Conservation (phyloP, 2,329 filamentous ascomycete genomes). For the Colletotrichum brevisporum region DNA sequence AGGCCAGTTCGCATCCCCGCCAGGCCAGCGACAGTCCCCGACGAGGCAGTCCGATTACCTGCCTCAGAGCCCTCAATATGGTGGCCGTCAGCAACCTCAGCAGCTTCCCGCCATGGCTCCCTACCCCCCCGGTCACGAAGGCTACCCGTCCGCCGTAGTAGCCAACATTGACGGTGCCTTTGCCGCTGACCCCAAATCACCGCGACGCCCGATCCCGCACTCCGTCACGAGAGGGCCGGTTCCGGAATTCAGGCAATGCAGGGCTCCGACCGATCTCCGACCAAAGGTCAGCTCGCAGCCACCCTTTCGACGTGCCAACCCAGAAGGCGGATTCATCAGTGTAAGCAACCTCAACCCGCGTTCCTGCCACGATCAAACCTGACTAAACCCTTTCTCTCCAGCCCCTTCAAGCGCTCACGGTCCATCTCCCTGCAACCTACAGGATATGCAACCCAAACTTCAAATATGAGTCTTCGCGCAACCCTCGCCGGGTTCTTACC, state of each 20-base stretch:
- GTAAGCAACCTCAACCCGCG: slow-evolving; percentile 64
- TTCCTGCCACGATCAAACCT: not conserved
- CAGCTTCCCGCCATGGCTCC: slow-evolving; percentile 82
- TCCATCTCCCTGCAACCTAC: slow-evolving; percentile 94
- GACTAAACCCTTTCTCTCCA: slow-evolving; percentile 56
- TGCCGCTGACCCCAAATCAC: slow-evolving; percentile 68
- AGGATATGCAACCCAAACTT: slow-evolving; percentile 98
- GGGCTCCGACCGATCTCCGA: slow-evolving; percentile 79
- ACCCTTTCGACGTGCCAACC: slow-evolving; percentile 91
- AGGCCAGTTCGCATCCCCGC: slow-evolving; percentile 65
- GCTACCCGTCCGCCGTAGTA: slow-evolving; percentile 81
- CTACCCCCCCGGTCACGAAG: slow-evolving; percentile 77
- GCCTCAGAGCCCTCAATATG: slow-evolving; percentile 71
- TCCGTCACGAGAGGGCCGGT: slow-evolving; percentile 75
- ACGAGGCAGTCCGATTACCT: slow-evolving; percentile 76
- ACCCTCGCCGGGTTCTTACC: slow-evolving; percentile 93
- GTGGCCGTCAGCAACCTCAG: slow-evolving; percentile 64
- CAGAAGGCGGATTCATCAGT: slow-evolving; percentile 98
- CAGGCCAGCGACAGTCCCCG: slow-evolving; percentile 81
- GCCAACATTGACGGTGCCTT: slow-evolving; percentile 79
- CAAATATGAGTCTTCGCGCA: slow-evolving; percentile 98
- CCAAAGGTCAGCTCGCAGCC: slow-evolving; percentile 90
- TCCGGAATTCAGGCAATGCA: slow-evolving; percentile 88
- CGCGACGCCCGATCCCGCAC: slow-evolving; percentile 65
- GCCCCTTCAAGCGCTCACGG: slow-evolving; percentile 95